phyloP scores from a whole-genome alignment of 257 asterid genomes.

The Solanum okadae region DNA sequence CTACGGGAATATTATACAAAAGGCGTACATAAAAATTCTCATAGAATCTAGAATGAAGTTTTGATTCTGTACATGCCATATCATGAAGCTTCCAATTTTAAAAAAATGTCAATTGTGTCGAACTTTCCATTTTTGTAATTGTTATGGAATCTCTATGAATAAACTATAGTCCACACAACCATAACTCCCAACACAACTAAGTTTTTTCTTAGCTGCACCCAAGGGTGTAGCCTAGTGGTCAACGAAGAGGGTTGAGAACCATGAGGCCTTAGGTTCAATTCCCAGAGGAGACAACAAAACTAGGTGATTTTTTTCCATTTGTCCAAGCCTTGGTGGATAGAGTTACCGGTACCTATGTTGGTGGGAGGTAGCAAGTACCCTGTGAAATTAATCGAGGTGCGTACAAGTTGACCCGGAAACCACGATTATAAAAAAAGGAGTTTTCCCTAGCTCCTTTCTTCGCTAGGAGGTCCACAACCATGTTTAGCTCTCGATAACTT shows the following conservation, averaged over 20 bases:
- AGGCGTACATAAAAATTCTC: not conserved
- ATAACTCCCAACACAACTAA: not conserved
- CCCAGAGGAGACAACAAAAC: not conserved
- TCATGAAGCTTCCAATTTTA: not conserved
- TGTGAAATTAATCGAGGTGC: not conserved
- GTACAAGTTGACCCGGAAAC: not conserved
- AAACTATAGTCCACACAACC: not conserved
- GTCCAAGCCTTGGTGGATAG: not conserved
- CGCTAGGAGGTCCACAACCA: not conserved
- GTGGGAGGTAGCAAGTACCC: not conserved
- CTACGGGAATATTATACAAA: not conserved
- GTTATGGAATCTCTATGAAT: not conserved
- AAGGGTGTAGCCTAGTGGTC: not conserved
- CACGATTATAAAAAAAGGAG: not conserved
- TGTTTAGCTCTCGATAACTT: not conserved
- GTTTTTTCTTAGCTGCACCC: not conserved
- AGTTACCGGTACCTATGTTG: not conserved
- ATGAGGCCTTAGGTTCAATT: not conserved
- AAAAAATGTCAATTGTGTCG: not conserved
- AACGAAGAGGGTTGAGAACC: not conserved
- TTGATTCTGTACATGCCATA: not conserved
- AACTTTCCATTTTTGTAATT: not conserved
- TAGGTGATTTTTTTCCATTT: not conserved
- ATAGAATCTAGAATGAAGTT: not conserved
- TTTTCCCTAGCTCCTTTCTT: not conserved